These are phyloP conservation scores for Hypoxylon rickii DNA, from an alignment of 495 filamentous ascomycete species.

Conservation along the genomic window DNA sequence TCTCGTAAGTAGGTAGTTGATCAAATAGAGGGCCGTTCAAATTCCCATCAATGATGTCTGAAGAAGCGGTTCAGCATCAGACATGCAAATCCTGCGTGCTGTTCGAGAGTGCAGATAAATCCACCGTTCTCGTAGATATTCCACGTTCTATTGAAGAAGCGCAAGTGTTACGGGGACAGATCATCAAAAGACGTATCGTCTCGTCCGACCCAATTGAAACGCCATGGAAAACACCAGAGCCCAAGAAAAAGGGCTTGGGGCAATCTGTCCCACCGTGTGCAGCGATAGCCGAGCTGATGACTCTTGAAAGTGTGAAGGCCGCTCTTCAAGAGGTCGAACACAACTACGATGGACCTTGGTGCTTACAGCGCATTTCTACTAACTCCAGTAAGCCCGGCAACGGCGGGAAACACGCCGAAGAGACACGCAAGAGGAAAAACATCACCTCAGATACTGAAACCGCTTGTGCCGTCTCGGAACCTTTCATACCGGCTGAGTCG, in stretches of 20 bases:
- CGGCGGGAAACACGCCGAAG: conserved; percentile 4
- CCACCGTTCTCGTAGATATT: conserved; percentile 49
- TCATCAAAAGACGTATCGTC: conserved; percentile 37
- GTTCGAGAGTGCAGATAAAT: conserved; percentile 43
- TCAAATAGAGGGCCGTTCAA: background rate
- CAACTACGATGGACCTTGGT: conserved; percentile 50
- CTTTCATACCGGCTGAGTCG: conserved; percentile 40
- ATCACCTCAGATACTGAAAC: conserved; percentile 4
- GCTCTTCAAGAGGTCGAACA: conserved; percentile 44
- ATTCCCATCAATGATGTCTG: conserved; percentile 17
- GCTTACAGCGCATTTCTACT: conserved; percentile 42
- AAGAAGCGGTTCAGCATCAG: background rate
- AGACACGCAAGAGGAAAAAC: conserved; percentile 29
- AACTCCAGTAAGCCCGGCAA: background rate
- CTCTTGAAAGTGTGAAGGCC: conserved; percentile 43
- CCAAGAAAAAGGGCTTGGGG: conserved; percentile 32
- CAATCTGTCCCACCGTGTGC: conserved; percentile 33
- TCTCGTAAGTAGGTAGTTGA: background rate
- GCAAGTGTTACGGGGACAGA: conserved; percentile 42
- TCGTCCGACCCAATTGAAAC: conserved; percentile 41
- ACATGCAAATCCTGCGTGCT: conserved; percentile 41
- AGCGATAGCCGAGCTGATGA: conserved; percentile 53
- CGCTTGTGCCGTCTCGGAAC: background rate
- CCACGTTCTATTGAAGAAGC: conserved; percentile 53
- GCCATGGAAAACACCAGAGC: conserved; percentile 53